phyloP scores from a whole-genome alignment of 129 eudicot species.

The Kitagawia praeruptora region DNA sequence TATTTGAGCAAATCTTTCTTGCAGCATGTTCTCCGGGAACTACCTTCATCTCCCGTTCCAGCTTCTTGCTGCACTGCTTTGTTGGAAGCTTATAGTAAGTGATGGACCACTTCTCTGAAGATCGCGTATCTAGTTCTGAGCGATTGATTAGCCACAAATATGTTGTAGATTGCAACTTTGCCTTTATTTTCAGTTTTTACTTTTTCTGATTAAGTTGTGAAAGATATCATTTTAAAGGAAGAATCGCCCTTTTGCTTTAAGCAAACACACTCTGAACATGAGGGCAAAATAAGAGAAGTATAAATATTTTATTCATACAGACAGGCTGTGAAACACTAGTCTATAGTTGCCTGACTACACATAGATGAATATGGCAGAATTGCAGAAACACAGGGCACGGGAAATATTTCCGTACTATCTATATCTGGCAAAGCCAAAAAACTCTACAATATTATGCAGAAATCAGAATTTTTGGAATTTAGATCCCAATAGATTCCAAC shows the following conservation, averaged over 20 bases:
- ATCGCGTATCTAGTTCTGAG: neutral
- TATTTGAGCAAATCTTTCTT: slow-evolving; percentile 8
- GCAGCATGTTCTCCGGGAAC: slow-evolving; percentile 99
- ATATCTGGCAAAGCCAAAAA: neutral
- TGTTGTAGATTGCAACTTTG: neutral
- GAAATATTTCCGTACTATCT: neutral
- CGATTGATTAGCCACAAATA: neutral
- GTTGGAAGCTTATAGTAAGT: slow-evolving; percentile 91
- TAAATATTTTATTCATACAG: neutral
- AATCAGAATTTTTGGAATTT: neutral
- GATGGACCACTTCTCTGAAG: neutral
- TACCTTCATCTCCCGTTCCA: slow-evolving; percentile 99
- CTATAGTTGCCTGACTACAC: neutral
- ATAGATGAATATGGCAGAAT: neutral
- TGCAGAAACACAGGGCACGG: neutral
- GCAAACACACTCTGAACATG: neutral
- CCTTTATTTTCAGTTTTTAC: neutral
- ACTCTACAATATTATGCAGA: neutral
- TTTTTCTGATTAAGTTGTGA: neutral
- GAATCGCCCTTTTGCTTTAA: neutral
- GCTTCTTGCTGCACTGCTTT: slow-evolving; percentile 96
- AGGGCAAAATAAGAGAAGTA: neutral
- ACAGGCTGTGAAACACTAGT: neutral
- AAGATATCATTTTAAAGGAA: neutral
- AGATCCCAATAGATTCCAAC: neutral